phyloP scores from a whole-genome alignment of 192 early-diverging fungal genomes.

The Glomus cerebriforme region DNA sequence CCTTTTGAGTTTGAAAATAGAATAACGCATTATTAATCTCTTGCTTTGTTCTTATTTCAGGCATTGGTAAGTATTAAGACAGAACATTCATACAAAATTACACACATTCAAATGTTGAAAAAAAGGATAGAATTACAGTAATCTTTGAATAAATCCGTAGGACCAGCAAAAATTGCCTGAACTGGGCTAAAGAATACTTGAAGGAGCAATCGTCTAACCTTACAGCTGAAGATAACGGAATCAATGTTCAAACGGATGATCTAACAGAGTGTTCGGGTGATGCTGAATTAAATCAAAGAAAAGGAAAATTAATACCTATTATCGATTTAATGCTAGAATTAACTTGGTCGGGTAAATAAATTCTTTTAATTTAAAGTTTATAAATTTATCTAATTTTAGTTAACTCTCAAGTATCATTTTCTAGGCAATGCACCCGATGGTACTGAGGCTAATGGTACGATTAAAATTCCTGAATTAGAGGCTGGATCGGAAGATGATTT shows the following conservation, averaged over 20 bases:
- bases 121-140: neutral
- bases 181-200: conserved; percentile 89
- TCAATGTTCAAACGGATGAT: conserved; percentile 57
- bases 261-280: conserved; percentile 79
- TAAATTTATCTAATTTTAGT: neutral
- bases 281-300: conserved; percentile 92
- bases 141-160: conserved; percentile 40
- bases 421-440: conserved; percentile 59
- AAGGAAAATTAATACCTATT: conserved; percentile 94
- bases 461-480: conserved; percentile 89
- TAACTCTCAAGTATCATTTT: neutral
- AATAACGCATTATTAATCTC: neutral
- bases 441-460: conserved; percentile 67
- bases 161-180: conserved; percentile 92
- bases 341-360: conserved; percentile 63
- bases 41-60: conserved; percentile 27
- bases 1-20: neutral
- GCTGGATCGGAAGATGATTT: conserved; percentile 83
- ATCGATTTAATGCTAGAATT: conserved; percentile 83
- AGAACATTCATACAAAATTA: neutral
- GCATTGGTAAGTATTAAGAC: conserved; percentile 42
- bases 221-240: conserved; percentile 55
- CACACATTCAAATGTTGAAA: neutral
- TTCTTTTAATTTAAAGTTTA: neutral
- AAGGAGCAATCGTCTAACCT: conserved; percentile 61